Evolutionary conservation across 2,329 filamentous ascomycete species (phyloP), one percentile per base, ranked within the genome.

Genomic region (Cytospora mali): DNA sequence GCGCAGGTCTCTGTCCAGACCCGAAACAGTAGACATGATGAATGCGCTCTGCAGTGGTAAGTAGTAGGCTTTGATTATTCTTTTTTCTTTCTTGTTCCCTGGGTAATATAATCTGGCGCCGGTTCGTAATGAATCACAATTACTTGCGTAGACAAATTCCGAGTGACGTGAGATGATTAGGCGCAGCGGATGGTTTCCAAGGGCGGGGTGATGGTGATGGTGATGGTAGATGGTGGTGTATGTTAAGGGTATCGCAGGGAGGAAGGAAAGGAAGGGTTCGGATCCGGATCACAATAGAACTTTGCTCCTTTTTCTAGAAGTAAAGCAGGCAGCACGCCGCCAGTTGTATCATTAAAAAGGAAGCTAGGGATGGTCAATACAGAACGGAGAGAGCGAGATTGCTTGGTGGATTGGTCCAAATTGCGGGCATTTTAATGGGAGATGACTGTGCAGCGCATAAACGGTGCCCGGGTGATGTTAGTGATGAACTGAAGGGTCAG

Each of bases 1-100:
- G 83, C 92, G 91, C 87, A 99, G 84, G 81, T 99, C 95, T 77
- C 94, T 94, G 78, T 98, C 95, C 65, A 99, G 82, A 67, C 92
- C 97, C 67, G 92, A 86, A 33, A 98, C 94, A 46, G 94, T 97
- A 70, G 94, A 93, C 94, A 98, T 98, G 66, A 60, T 73, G 67
- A 16, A 28, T 25, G 46, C 35, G 23, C 46, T 46, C 9, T 54
- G 42, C 35, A 28, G 29, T 46, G 35, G n/a, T 18, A 25, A 31
- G 28, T 25, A 48, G 39, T 31, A 58, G 27, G 52, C 59, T 46
- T 46, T 21, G n/a, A 2, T 46, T 23, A 10, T 33, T 33, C 31
- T 33, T 13, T 33, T 13, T 10, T 13, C 9, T 11, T 46, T 13
- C 10, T 11, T 21, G n/a, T 11, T 46, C n/a, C n/a, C n/a, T 23